phyloP scores from a whole-genome alignment of 2,329 filamentous ascomycete species.

The Pseudogymnoascus sp. region DNA sequence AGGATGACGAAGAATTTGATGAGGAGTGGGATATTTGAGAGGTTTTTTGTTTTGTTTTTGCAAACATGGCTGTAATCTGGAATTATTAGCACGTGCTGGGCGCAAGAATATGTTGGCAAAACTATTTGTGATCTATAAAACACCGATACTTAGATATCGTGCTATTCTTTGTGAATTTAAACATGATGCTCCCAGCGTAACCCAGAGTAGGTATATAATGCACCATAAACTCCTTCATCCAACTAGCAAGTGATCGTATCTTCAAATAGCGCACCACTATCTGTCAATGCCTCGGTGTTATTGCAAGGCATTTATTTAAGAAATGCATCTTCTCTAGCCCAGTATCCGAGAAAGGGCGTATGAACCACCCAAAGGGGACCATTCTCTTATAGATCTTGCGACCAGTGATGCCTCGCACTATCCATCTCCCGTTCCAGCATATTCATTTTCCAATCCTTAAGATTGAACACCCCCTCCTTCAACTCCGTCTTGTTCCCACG shows the following conservation, averaged over 20 bases:
- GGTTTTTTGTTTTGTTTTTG: not conserved
- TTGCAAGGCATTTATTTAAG: not conserved
- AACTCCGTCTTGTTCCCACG: slow-evolving; percentile 14
- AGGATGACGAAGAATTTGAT: not conserved
- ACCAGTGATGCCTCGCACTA: not conserved
- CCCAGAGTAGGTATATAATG: too few species aligned
- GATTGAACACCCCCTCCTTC: slow-evolving; percentile 18
- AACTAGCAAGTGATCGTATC: too few species aligned
- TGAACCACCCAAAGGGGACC: not conserved
- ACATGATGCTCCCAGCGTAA: too few species aligned
- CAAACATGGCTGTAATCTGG: not conserved
- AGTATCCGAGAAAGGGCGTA: not conserved
- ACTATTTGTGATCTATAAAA: not conserved
- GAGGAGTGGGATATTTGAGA: not conserved
- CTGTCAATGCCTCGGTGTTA: not conserved
- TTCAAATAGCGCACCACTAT: too few species aligned
- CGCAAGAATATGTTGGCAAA: not conserved
- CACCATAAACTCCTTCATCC: too few species aligned
- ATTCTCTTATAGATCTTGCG: not conserved
- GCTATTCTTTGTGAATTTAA: too few species aligned
- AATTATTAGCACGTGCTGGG: not conserved
- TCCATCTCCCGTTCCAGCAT: slow-evolving; percentile 15
- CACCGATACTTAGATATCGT: too few species aligned
- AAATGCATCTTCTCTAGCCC: not conserved
- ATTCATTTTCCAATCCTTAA: slow-evolving; percentile 19